Conservation (phyloP, 768 basidiomycete genomes). For the Serendipita sp. region DNA sequence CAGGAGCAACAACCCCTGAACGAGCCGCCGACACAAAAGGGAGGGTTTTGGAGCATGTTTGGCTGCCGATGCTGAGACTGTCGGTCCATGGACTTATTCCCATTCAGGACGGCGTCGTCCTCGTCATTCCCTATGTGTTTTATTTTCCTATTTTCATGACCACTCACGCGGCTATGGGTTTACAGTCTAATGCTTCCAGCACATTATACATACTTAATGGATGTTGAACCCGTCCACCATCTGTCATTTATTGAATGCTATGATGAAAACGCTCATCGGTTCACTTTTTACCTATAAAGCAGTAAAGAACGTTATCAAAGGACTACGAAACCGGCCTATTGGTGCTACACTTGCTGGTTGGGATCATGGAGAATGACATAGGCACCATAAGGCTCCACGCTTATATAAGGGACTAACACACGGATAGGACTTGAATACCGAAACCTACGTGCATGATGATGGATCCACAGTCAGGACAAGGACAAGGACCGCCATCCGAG, state of each 20-base stretch:
- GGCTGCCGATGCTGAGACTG: conserved; percentile 33
- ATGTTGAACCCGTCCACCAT: neutral
- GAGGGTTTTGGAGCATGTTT: conserved; percentile 50
- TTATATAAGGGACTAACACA: too few relatives aligned
- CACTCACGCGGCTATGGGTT: neutral
- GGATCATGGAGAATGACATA: too few relatives aligned
- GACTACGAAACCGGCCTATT: too few relatives aligned
- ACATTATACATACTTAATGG: neutral
- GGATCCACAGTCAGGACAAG: too few relatives aligned
- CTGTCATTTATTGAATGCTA: neutral
- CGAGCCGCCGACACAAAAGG: conserved; percentile 14
- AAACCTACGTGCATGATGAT: too few relatives aligned
- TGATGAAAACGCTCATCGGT: neutral
- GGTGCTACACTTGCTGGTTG: too few relatives aligned
- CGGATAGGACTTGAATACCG: too few relatives aligned
- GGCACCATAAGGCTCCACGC: too few relatives aligned
- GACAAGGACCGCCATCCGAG: too few relatives aligned
- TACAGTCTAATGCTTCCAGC: neutral
- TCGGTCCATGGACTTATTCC: neutral
- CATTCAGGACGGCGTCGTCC: too few relatives aligned
- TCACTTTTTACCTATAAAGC: neutral
- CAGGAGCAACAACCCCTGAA: conserved; percentile 4
- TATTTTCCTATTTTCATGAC: neutral
- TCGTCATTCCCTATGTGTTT: too few relatives aligned
- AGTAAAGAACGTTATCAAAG: too few relatives aligned